Conservation (phyloP, 495 filamentous ascomycete species). For the Lineolata rhizophorae region DNA sequence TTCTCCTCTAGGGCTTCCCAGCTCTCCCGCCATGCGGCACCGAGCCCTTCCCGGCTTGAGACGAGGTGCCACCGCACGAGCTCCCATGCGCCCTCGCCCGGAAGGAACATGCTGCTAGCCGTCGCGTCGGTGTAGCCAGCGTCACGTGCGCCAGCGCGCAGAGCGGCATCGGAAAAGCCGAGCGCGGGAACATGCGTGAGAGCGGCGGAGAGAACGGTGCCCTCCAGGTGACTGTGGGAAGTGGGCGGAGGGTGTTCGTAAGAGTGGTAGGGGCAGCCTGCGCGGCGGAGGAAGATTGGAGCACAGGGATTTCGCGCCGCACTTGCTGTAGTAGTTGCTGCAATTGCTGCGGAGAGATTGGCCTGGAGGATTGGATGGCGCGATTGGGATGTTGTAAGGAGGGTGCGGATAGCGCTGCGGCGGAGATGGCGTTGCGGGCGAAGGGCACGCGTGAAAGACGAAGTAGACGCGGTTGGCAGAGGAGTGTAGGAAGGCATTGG, state of each 20-base stretch:
- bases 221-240: conserved; percentile 50
- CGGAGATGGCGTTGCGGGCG: no score
- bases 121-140: conserved; percentile 71
- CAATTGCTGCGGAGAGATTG: no score
- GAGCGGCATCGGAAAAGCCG: conserved; percentile 54
- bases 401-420: no score
- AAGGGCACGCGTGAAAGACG: no score
- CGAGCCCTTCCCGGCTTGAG: not conserved
- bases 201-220: conserved; percentile 57
- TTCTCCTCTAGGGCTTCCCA: conserved; percentile 27
- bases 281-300: conserved; percentile 1
- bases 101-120: conserved; percentile 55
- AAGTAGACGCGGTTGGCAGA: no score
- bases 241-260: conserved; percentile 34
- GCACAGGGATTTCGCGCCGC: no score
- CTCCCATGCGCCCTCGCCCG: conserved; percentile 44
- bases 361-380: no score
- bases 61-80: conserved; percentile 67
- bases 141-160: conserved; percentile 60
- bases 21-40: conserved; percentile 28
- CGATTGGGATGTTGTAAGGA: no score
- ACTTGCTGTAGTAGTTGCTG: no score
- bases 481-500: no score
- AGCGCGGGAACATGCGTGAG: conserved; percentile 56
- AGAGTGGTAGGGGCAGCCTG: conserved; percentile 43